Evolutionary conservation across 1,139 yeast genomes (phyloP), one percentile per base, ranked within the genome.

Genomic region (Kurtzmaniella natalensis): DNA sequence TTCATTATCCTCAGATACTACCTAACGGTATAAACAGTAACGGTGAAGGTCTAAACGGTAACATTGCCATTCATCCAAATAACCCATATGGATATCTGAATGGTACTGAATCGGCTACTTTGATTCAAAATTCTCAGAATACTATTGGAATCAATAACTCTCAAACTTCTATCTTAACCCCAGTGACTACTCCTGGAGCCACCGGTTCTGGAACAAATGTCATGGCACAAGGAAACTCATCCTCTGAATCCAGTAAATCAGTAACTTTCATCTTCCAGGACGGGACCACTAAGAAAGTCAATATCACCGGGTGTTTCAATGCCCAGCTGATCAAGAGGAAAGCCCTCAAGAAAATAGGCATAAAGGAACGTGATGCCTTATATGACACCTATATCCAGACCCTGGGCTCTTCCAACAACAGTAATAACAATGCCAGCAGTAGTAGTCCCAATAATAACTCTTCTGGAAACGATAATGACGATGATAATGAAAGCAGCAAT

Each of bases 261-360:
- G 74, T 81, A 27, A 79, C 82, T 2, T 81, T 88, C 43, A 83
- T 88, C 27, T 65, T 80, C 15, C 82, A 78, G 35, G 84, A 80
- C 53, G 96, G 96, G 0, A 69, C 81, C n/a, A 70, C 79, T 5
- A 81, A 81, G 46, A 70, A 75, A 34, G 81, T 87, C 26, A 81
- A 82, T 47, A 81, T 87, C 1, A 75, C 80, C 9, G 94, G 89
- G 1, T 85, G 95, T 51, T 81, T 78, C 54, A 82, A 81, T 50
- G 89, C 95, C 1, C 83, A 77, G 37, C 78, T 88, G 9, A 83
- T 87, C 34, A 86, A 85, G 53, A 66, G 78, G 33, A 80, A 80
- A 45, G 79, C 85, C 2, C 60, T 87, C 40, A 76, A 78, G 46
- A 76, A 78, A 46, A 55, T 83, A 32, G 80, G 81, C 3, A 53